Conservation (phyloP, 1,139 yeast species). For the Geotrichum aggregatum region DNA sequence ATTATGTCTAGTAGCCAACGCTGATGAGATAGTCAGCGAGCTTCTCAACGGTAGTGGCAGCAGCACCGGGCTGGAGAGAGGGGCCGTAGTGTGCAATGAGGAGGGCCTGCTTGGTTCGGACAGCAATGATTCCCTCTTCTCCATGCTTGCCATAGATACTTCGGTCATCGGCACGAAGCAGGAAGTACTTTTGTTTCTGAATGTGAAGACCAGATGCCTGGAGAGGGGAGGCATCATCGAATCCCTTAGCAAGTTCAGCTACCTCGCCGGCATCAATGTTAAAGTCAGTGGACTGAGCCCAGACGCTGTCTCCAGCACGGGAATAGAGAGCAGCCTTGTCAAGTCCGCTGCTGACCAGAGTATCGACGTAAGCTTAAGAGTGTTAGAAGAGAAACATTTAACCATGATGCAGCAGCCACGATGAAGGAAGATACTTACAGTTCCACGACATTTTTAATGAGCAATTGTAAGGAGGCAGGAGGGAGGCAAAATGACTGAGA, state of each 20-base stretch:
- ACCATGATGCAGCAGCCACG: background rate
- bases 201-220: slow-evolving; percentile 84
- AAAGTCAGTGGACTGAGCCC: slow-evolving; percentile 83
- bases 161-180: slow-evolving; percentile 86
- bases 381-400: slow-evolving; percentile 10
- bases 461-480: background rate
- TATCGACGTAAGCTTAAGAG: slow-evolving; percentile 81
- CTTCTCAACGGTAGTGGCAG: slow-evolving; percentile 89
- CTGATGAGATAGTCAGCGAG: slow-evolving; percentile 90
- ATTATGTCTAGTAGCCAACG: slow-evolving; percentile 58
- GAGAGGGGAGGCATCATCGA: slow-evolving; percentile 68
- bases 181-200: slow-evolving; percentile 80
- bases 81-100: slow-evolving; percentile 77
- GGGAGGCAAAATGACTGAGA: slow-evolving; percentile 12
- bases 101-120: slow-evolving; percentile 89
- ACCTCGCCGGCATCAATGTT: slow-evolving; percentile 65
- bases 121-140: slow-evolving; percentile 83
- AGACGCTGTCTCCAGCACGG: slow-evolving; percentile 86
- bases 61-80: slow-evolving; percentile 94
- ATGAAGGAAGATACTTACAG: slow-evolving; percentile 15
- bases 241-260: slow-evolving; percentile 69
- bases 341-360: slow-evolving; percentile 75
- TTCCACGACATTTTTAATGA: slow-evolving; percentile 20
- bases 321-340: slow-evolving; percentile 93
- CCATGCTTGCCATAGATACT: slow-evolving; percentile 90